Evolutionary conservation across 495 filamentous ascomycete genomes (phyloP), one percentile per base, ranked within the genome.

Genomic region (Penicillium simplicissimum): DNA sequence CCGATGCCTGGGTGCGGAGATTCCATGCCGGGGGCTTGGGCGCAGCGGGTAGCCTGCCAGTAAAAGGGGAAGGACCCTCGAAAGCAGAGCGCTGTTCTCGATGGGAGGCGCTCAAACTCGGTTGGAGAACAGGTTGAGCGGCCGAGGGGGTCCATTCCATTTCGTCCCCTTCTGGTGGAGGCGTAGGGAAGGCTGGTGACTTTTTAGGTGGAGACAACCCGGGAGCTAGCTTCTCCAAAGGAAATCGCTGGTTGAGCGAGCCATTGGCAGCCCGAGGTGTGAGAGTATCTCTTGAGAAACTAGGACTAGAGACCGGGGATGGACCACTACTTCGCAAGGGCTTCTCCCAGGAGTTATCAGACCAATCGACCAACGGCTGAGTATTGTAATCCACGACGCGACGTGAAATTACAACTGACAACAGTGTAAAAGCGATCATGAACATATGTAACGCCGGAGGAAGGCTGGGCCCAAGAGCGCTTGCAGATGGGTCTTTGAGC

Each of bases 131-230:
- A 19, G 51, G 51, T 55, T 79, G 78, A 19, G 84, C 81, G 23
- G 74, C 70, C 11, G 87, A 86, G 3, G 92, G 91, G 21, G 87
- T 85, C 92, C 92, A 96, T 61, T 96, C 92, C 92, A 96, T 96
- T 63, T 84, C 81, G 56, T 83, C 77, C 8, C 59, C 64, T 60
- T 78, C 76, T 38, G 71, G 68, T 48, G 67, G 75, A 47, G 76
- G 76, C 8, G 74, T 76, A 43, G 74, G 74, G 43, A 67, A 72
- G 59, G 67, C 65, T 23, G 68, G 58, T 37, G 75, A 55, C 56
- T 64, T 57, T 55, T 70, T 60, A n/a, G 56, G 63, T 36, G 61
- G 56, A 58, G 71, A 48, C 25, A 56, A 67, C 37, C 67, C 67
- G 57, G 71, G 64, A 35, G 71, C 76, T 28, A 81, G 66, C 58